Conservation (phyloP, 78 protist genomes). For the Emiliania huxleyi region DNA sequence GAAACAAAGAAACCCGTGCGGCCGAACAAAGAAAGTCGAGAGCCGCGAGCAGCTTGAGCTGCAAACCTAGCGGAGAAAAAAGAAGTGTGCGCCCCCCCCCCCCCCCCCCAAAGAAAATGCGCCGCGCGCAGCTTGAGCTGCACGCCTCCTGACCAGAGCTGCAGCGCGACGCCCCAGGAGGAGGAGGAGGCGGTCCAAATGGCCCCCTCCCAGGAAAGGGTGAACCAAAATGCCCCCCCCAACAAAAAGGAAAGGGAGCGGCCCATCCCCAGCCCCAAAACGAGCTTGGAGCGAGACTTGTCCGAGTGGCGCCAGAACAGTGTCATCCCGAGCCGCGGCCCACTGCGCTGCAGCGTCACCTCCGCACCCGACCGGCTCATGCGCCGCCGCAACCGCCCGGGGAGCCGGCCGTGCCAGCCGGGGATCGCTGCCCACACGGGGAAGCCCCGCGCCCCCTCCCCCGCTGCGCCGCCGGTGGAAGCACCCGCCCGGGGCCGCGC, state of each 20-base stretch:
- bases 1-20: no score
- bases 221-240: background rate
- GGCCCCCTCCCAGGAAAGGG: background rate
- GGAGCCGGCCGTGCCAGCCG: no score
- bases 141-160: background rate
- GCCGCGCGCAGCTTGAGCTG: background rate
- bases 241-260: background rate
- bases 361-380: background rate
- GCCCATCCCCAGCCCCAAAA: background rate
- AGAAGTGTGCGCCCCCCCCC: no score
- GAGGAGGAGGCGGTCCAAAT: background rate
- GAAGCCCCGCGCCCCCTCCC: no score
- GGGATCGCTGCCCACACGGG: no score
- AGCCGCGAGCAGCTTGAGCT: no score
- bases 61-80: no score
- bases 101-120: no score
- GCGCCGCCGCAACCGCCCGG: no score
- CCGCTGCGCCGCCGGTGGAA: no score
- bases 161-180: background rate
- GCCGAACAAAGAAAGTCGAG: no score
- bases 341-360: background rate
- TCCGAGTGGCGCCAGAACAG: background rate
- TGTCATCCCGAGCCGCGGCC: background rate
- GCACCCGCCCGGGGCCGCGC: no score
- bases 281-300: background rate